phyloP scores from a whole-genome alignment of 2,329 filamentous ascomycete genomes.

The Sporothrix protearum region DNA sequence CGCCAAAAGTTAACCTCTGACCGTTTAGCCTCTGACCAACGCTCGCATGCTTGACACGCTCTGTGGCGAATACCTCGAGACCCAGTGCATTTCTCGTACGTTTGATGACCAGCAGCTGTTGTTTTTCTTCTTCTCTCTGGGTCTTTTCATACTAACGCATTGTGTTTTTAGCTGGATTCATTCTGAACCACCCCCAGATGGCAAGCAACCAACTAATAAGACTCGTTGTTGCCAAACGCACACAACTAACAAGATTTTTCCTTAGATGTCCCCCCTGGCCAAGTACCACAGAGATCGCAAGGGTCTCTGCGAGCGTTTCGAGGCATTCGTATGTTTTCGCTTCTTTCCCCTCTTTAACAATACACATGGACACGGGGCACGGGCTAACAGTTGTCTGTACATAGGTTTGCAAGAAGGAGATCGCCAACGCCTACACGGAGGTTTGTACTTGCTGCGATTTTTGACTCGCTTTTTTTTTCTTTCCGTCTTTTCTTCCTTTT shows the following conservation, averaged over 20 bases:
- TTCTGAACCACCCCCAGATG: slow-evolving; percentile 31
- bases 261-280: slow-evolving; percentile 82
- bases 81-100: slow-evolving; percentile 57
- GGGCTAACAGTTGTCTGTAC: not conserved
- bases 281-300: slow-evolving; percentile 83
- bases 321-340: slow-evolving; percentile 61
- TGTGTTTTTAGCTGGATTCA: slow-evolving; percentile 25
- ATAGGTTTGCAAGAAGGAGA: slow-evolving; percentile 87
- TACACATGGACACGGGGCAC: not conserved
- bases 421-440: slow-evolving; percentile 94
- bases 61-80: slow-evolving; percentile 90
- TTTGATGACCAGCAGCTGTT: not conserved
- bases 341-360: not conserved
- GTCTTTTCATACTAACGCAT: slow-evolving; percentile 7
- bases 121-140: not conserved
- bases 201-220: slow-evolving; percentile 40
- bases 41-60: slow-evolving; percentile 95
- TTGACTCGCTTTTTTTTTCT: not conserved
- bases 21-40: slow-evolving; percentile 69
- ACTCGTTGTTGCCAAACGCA: slow-evolving; percentile 33
- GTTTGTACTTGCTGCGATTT: not conserved
- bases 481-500: not conserved
- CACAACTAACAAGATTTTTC: slow-evolving; percentile 35
- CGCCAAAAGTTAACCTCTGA: not conserved
- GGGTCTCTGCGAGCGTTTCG: slow-evolving; percentile 93